These are phyloP conservation scores for Kodamaea derodonti DNA, from an alignment of 1,139 yeast genomes.

Conservation along the genomic window DNA sequence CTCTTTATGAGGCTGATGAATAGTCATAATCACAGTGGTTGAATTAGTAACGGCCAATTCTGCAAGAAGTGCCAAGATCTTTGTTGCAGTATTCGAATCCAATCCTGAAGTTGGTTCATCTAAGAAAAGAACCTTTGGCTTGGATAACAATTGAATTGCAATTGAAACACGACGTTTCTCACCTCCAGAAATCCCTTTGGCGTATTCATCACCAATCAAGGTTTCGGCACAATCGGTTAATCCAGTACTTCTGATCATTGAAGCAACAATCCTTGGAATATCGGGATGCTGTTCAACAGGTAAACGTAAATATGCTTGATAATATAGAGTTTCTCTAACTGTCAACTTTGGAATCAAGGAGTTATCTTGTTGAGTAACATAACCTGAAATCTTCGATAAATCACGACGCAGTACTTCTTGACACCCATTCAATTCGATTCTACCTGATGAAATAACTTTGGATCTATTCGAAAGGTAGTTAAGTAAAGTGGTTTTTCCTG, in stretches of 20 bases:
- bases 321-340: slow-evolving; percentile 23
- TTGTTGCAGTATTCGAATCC: slow-evolving; percentile 20
- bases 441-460: slow-evolving; percentile 13
- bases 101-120: slow-evolving; percentile 27
- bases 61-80: slow-evolving; percentile 15
- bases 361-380: slow-evolving; percentile 23
- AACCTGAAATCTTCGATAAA: slow-evolving; percentile 17
- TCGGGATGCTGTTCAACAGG: slow-evolving; percentile 15
- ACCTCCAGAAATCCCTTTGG: slow-evolving; percentile 25
- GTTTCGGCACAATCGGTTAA: slow-evolving; percentile 25
- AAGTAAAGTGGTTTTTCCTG: slow-evolving; percentile 24
- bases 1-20: slow-evolving; percentile 24
- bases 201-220: slow-evolving; percentile 17
- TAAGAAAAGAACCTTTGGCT: slow-evolving; percentile 22
- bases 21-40: slow-evolving; percentile 21
- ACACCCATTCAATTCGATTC: slow-evolving; percentile 12
- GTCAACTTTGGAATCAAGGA: slow-evolving; percentile 21
- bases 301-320: slow-evolving; percentile 21
- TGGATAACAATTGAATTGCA: slow-evolving; percentile 21
- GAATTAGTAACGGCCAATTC: slow-evolving; percentile 14
- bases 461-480: slow-evolving; percentile 18
- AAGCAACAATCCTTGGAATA: slow-evolving; percentile 15
- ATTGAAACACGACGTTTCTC: slow-evolving; percentile 24
- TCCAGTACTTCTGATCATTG: slow-evolving; percentile 18
- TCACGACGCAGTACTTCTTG: slow-evolving; percentile 14